phyloP scores from a whole-genome alignment of 1,284 basidiomycete genomes.

The Inonotus obliquus region DNA sequence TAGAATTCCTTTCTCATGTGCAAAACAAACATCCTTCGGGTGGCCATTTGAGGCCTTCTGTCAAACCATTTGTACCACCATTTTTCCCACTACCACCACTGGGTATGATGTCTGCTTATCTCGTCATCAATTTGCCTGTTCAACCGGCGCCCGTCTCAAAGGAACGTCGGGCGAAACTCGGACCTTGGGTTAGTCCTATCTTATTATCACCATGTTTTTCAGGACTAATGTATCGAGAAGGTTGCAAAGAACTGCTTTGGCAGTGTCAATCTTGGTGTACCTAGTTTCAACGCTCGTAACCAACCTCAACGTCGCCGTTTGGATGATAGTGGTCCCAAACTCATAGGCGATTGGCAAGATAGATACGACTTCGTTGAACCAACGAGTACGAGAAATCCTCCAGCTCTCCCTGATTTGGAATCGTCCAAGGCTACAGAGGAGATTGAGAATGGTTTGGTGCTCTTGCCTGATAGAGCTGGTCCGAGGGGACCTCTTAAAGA shows the following conservation, averaged over 20 bases:
- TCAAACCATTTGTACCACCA: conserved; percentile 31
- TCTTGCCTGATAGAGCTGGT: conserved; percentile 10
- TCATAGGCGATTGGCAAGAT: conserved; percentile 3
- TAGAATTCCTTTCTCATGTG: conserved; percentile 34
- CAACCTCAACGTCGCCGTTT: not conserved
- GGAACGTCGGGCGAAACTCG: conserved; percentile 45
- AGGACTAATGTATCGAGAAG: conserved; percentile 20
- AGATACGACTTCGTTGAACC: conserved; percentile 15
- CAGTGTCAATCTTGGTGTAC: conserved; percentile 24
- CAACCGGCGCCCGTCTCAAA: conserved; percentile 38
- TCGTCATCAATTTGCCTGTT: conserved; percentile 39
- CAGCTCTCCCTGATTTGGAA: conserved; percentile 3
- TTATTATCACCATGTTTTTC: not conserved
- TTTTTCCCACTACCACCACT: conserved; percentile 21
- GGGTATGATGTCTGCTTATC: conserved; percentile 44
- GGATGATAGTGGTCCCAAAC: not conserved
- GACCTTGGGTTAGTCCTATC: conserved; percentile 45
- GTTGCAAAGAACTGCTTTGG: conserved; percentile 32
- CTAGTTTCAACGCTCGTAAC: conserved; percentile 7
- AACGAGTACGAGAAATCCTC: not conserved
- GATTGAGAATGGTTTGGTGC: conserved; percentile 3
- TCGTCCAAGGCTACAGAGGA: conserved; percentile 1
- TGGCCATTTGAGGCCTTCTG: conserved; percentile 30
- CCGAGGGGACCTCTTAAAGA: conserved; percentile 12
- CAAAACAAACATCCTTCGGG: conserved; percentile 29